A percentile compares a stretch with the other conserved stretches of the same genome.
Conservation (phyloP, 305 asterid species). For the Fraxinus greggii region DNA sequence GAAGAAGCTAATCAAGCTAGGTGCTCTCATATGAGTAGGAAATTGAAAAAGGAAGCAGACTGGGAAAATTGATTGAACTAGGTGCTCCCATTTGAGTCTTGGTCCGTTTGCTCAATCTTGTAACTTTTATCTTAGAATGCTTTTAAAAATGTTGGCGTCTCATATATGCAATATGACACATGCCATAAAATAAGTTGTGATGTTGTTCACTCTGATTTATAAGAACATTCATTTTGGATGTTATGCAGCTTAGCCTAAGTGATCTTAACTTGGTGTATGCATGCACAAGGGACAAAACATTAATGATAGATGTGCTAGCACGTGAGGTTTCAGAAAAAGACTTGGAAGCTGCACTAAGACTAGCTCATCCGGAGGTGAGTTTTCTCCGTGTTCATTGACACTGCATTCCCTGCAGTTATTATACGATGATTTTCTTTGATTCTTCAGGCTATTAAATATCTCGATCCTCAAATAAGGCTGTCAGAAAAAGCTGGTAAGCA, state of each 20-base stretch:
- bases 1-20: slow-evolving; percentile 6
- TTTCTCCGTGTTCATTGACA: slow-evolving; percentile 22
- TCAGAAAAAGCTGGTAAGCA: slow-evolving; percentile 88
- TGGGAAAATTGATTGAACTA: background rate
- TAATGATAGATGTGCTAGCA: slow-evolving; percentile 97
- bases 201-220: slow-evolving; percentile 14
- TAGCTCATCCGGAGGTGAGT: slow-evolving; percentile 95
- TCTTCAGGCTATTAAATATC: slow-evolving; percentile 78
- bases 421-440: slow-evolving; percentile 32
- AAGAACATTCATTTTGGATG: slow-evolving; percentile 27
- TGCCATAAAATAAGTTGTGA: background rate
- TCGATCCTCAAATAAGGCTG: slow-evolving; percentile 88
- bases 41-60: background rate
- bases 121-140: background rate
- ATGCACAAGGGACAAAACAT: slow-evolving; percentile 92
- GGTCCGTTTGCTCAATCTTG: slow-evolving; percentile 1
- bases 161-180: slow-evolving; percentile 3
- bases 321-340: slow-evolving; percentile 87
- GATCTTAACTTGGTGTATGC: slow-evolving; percentile 98
- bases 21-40: background rate
- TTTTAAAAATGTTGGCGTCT: background rate
- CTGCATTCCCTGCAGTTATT: slow-evolving; percentile 3
- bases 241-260: slow-evolving; percentile 74
- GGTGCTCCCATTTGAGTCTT: background rate
- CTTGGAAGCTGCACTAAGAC: slow-evolving; percentile 79